Evolutionary conservation across 352 stramenopile genomes (phyloP).

Genomic region (Phytophthora cryptogea): DNA sequence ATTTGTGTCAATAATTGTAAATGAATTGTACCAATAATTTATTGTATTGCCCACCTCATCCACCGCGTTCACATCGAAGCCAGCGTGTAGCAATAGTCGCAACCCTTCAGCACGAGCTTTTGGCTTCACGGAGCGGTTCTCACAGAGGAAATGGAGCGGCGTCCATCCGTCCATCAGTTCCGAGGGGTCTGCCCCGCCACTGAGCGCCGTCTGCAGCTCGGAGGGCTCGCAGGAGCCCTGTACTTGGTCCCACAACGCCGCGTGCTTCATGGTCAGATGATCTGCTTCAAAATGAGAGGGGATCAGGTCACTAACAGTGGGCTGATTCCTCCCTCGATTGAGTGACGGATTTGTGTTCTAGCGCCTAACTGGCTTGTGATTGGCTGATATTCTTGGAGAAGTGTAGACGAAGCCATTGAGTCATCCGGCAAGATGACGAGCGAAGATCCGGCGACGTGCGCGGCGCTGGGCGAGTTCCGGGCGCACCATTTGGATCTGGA

Average conservation of each 20-base stretch:
- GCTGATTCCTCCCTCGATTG: background rate
- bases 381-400: constrained; percentile 3
- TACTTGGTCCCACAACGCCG: constrained; percentile 70
- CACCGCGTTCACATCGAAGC: constrained; percentile 55
- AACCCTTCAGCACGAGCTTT: constrained; percentile 43
- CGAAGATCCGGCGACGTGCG: constrained; percentile 68
- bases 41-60: constrained; percentile 55
- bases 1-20: background rate
- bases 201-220: constrained; percentile 45
- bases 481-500: constrained; percentile 58
- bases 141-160: constrained; percentile 73
- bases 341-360: constrained; percentile 2
- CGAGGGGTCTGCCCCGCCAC: constrained; percentile 5
- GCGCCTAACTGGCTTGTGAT: constrained; percentile 1
- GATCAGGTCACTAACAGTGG: constrained; percentile 1
- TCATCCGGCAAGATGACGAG: constrained; percentile 7
- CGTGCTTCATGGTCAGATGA: constrained; percentile 37
- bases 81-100: constrained; percentile 37
- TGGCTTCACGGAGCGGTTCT: constrained; percentile 60
- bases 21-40: background rate
- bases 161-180: constrained; percentile 73
- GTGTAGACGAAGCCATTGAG: constrained; percentile 26
- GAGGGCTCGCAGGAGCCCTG: constrained; percentile 55
- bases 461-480: constrained; percentile 49
- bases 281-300: constrained; percentile 29